Base-by-base conservation (phyloP, 805 yeast species). In the Suhomyces kilbournensis region DNA sequence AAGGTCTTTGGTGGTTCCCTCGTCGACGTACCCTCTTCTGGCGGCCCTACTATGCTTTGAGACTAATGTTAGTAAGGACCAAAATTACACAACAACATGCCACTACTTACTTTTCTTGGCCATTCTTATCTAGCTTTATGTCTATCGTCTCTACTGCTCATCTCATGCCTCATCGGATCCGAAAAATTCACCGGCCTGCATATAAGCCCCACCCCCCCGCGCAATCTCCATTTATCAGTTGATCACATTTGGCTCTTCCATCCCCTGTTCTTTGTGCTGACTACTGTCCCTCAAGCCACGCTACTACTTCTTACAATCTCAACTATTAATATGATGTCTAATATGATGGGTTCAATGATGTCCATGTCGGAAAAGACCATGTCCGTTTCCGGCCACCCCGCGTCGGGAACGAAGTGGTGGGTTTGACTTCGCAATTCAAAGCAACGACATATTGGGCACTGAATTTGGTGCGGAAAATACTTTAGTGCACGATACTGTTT, bases 11-110 rank as follows among this genome's bases (percentile, higher is more conserved):
- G 23, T 38, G 8, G 79, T 78, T 35, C 78, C 81, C 3, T 78
- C 76, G 3, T 63, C 70, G 12, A 71, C 67, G 53, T 77, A 80
- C 6, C 85, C 86, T 65, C 90, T 76, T 70, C 92, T 82, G 2
- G 94, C 92, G 2, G 91, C 90, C 71, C 94, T 79, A 44, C 91
- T 84, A 55, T 79, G 83, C 58, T 85, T 85, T 17, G 90, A 84
- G 25, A 84, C 79, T 72, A 23, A 12, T 6, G 66, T 65, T 60
- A 64, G 65, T 26, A 26, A 9, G 8, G 8, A 25, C 28, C 10
- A 8, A 26, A 9, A 26, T 2, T 9, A 26, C 12, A 26, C 28
- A 10, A 25, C 26, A 6, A 8, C 28, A 2, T 22, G 4, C 25
- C 25, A 5, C 25, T 22, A 25, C 77, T 48, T 68, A 72, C 76